Evolutionary conservation across 2,329 filamentous ascomycete species (phyloP).

Genomic region (Fusarium sp.): DNA sequence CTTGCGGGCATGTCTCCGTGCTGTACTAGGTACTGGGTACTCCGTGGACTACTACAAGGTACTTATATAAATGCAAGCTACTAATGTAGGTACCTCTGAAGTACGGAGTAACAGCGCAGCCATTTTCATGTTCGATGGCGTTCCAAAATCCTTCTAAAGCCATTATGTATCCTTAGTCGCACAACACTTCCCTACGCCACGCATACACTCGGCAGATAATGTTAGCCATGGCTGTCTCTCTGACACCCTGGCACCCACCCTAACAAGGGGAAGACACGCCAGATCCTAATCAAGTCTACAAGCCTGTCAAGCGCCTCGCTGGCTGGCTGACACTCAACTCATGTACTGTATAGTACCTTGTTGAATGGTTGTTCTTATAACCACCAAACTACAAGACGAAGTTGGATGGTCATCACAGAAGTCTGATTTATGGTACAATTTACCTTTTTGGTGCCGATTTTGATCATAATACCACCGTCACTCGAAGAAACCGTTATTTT

Average conservation of each 20-base stretch:
- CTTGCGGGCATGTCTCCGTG: background rate
- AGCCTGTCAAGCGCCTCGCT: too few species aligned
- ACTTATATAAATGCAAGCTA: background rate
- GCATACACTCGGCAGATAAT: constrained; percentile 14
- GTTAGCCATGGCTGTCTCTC: too few species aligned
- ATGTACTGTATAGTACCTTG: too few species aligned
- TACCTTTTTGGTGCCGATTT: background rate
- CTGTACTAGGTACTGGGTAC: background rate
- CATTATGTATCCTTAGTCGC: constrained; percentile 38
- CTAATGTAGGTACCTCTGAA: too few species aligned
- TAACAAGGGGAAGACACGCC: too few species aligned
- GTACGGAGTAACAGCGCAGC: background rate
- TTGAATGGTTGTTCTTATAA: too few species aligned
- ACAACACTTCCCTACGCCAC: constrained; percentile 21
- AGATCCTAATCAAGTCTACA: too few species aligned
- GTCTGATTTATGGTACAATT: background rate
- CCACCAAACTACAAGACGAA: background rate
- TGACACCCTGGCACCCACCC: too few species aligned
- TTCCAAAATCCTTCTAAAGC: constrained; percentile 30
- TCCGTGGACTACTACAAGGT: too few species aligned
- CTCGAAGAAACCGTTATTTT: constrained; percentile 3
- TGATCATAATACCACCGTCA: constrained; percentile 6
- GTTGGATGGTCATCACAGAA: too few species aligned
- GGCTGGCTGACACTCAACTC: too few species aligned
- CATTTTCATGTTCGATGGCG: constrained; percentile 1